Conservation (phyloP, 169 alveolate genomes). For the Cryptosporidium baileyi region DNA sequence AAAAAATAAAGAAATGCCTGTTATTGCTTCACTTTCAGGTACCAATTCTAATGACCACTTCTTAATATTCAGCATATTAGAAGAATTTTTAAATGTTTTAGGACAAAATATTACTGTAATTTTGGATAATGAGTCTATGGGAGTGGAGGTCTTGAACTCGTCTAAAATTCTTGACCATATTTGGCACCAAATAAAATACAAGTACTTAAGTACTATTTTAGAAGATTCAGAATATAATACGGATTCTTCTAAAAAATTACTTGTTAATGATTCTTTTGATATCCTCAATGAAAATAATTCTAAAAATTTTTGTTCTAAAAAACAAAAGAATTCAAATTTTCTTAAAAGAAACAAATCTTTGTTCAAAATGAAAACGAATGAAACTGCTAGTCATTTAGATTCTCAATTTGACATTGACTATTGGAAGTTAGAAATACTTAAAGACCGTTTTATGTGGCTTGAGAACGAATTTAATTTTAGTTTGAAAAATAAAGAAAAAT, state of each 20-base stretch:
- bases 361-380: not conserved
- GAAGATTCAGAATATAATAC: not conserved
- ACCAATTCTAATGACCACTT: slow-evolving; percentile 27
- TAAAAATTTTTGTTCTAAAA: not conserved
- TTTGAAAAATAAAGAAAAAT: not conserved
- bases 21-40: slow-evolving; percentile 35
- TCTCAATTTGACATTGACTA: not conserved
- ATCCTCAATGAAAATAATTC: not conserved
- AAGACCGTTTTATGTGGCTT: not conserved
- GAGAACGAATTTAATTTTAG: not conserved
- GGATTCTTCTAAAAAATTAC: not conserved
- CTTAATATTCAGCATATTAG: not conserved
- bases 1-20: not conserved
- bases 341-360: not conserved
- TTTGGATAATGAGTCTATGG: slow-evolving; percentile 32
- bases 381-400: not conserved
- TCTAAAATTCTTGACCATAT: slow-evolving; percentile 31
- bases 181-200: not conserved
- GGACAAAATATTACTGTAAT: not conserved
- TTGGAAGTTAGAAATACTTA: not conserved
- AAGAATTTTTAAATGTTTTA: slow-evolving; percentile 8
- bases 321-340: not conserved
- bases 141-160: slow-evolving; percentile 5
- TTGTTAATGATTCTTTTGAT: not conserved
- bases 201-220: not conserved